Percentiles rank a stretch among this genome's conserved stretches.
Evolutionary conservation across 1,284 basidiomycete genomes (phyloP).

Genomic region (Lignosus rhinocerotis): DNA sequence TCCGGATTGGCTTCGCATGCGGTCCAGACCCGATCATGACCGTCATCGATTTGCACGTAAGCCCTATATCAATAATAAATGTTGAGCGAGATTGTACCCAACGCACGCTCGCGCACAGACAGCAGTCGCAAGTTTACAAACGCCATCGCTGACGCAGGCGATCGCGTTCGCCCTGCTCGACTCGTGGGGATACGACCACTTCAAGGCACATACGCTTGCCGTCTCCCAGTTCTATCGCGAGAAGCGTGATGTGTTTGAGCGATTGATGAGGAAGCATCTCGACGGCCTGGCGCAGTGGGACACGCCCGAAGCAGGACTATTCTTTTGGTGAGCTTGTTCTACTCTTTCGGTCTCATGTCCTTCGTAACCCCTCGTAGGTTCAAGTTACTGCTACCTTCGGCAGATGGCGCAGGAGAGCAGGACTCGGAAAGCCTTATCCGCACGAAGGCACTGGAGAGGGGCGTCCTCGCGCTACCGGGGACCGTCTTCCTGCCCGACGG

Average conservation of each 20-base stretch:
- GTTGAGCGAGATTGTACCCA: not conserved
- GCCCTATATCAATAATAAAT: slow-evolving; percentile 24
- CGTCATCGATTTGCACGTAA: slow-evolving; percentile 73
- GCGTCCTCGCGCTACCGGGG: slow-evolving; percentile 91
- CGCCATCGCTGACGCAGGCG: slow-evolving; percentile 77
- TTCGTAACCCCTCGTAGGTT: slow-evolving; percentile 53
- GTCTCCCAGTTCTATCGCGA: slow-evolving; percentile 82
- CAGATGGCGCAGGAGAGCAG: slow-evolving; percentile 45
- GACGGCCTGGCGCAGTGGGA: slow-evolving; percentile 82
- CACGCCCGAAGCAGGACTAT: slow-evolving; percentile 88
- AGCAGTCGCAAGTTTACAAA: slow-evolving; percentile 76
- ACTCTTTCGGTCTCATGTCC: slow-evolving; percentile 13
- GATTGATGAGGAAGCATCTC: slow-evolving; percentile 73
- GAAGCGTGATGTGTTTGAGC: slow-evolving; percentile 83
- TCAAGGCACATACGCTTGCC: slow-evolving; percentile 69
- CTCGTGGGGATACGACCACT: slow-evolving; percentile 80
- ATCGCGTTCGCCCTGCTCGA: slow-evolving; percentile 72
- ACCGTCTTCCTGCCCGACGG: slow-evolving; percentile 76
- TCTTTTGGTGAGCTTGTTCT: slow-evolving; percentile 68
- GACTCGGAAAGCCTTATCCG: slow-evolving; percentile 80
- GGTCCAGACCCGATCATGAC: slow-evolving; percentile 77
- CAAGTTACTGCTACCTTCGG: slow-evolving; percentile 53
- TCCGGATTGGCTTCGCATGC: slow-evolving; percentile 80
- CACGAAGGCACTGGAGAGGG: slow-evolving; percentile 76
- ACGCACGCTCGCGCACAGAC: slow-evolving; percentile 44